Conservation (phyloP, 2,329 filamentous ascomycete genomes). For the Rhynchosporium agropyri region DNA sequence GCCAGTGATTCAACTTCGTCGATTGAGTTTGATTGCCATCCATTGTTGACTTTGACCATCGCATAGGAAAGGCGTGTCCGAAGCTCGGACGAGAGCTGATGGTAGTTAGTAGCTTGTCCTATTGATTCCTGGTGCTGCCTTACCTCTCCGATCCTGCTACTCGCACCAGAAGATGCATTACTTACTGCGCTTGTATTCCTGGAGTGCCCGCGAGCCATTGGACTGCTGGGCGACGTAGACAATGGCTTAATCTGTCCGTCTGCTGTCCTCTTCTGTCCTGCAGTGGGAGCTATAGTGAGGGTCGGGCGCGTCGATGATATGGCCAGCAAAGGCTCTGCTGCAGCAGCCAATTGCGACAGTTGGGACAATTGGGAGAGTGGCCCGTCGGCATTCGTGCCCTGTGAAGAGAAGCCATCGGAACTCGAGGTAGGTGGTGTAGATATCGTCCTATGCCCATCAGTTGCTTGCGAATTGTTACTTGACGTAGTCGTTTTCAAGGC, state of each 20-base stretch:
- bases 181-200: slow-evolving; percentile 72
- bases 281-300: slow-evolving; percentile 33
- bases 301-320: slow-evolving; percentile 31
- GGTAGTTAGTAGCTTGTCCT: slow-evolving; percentile 28
- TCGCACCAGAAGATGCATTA: slow-evolving; percentile 57
- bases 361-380: slow-evolving; percentile 57
- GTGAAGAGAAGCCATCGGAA: slow-evolving; percentile 42
- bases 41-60: slow-evolving; percentile 89
- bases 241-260: slow-evolving; percentile 71
- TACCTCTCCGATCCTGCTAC: slow-evolving; percentile 79
- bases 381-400: slow-evolving; percentile 52
- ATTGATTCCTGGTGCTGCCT: slow-evolving; percentile 12
- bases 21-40: slow-evolving; percentile 79
- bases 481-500: slow-evolving; percentile 35
- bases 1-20: slow-evolving; percentile 77
- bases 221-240: slow-evolving; percentile 49
- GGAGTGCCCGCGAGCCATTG: slow-evolving; percentile 55
- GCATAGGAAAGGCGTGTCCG: slow-evolving; percentile 87
- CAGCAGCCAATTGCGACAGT: slow-evolving; percentile 60
- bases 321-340: slow-evolving; percentile 46
- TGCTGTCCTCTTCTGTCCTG: slow-evolving; percentile 72
- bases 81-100: slow-evolving; percentile 59
- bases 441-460: slow-evolving; percentile 46
- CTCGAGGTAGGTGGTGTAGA: slow-evolving; percentile 45
- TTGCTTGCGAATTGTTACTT: slow-evolving; percentile 50